Evolutionary conservation across 176 grass and related monocot genomes (phyloP).

Genomic region (Miscanthus lutarioriparius): DNA sequence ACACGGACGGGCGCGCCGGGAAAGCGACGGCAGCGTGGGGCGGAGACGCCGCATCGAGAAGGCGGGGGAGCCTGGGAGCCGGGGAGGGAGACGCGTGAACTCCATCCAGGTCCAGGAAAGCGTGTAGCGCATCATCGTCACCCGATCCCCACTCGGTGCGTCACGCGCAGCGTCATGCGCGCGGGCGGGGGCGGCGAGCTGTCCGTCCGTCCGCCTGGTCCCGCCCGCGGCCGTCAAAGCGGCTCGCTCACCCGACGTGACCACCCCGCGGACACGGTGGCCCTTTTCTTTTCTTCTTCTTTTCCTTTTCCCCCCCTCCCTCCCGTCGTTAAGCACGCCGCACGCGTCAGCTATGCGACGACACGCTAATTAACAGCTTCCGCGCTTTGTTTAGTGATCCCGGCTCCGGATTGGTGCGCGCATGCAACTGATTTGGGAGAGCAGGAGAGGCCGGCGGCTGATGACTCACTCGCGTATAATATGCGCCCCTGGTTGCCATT

Average conservation of each 20-base stretch:
- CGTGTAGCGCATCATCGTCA: not conserved
- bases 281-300: not conserved
- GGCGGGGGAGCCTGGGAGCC: no score
- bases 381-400: not conserved
- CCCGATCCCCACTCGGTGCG: not conserved
- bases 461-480: not conserved
- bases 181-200: not conserved
- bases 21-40: not conserved
- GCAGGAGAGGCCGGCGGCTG: not conserved
- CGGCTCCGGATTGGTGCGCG: not conserved
- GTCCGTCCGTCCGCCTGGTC: not conserved
- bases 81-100: not conserved
- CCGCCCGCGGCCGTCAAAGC: not conserved
- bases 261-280: not conserved
- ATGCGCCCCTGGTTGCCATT: not conserved
- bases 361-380: not conserved
- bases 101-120: not conserved
- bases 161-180: conserved; percentile 19
- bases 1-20: not conserved
- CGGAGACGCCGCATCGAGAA: not conserved
- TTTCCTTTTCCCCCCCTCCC: not conserved
- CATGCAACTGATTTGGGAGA: not conserved
- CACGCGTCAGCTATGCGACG: not conserved
- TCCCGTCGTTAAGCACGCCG: conserved; percentile 22
- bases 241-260: not conserved